Conservation (phyloP, 768 basidiomycete genomes). For the Pholiota microspora region DNA sequence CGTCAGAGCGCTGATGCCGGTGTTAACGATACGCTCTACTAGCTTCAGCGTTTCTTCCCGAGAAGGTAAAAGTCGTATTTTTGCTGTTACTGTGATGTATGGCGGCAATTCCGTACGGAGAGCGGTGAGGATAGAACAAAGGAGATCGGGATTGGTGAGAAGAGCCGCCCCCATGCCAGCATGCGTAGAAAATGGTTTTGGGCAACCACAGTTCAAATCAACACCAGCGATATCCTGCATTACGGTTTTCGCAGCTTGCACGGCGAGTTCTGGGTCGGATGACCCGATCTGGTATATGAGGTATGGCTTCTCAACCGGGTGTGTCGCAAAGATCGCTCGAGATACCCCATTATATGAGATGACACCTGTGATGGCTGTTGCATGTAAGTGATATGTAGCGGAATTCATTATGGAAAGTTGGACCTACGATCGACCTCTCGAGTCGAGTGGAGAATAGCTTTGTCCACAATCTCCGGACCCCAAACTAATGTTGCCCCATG, state of each 20-base stretch:
- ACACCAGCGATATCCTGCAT: slow-evolving; percentile 89
- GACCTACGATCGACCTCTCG: slow-evolving; percentile 84
- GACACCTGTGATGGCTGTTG: slow-evolving; percentile 77
- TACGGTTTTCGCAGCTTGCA: slow-evolving; percentile 86
- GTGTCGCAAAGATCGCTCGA: slow-evolving; percentile 86
- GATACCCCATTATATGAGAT: slow-evolving; percentile 83
- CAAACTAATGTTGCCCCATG: slow-evolving; percentile 94
- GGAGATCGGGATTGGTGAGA: slow-evolving; percentile 85
- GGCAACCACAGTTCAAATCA: slow-evolving; percentile 98
- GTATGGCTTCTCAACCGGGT: slow-evolving; percentile 92
- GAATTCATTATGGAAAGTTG: neutral
- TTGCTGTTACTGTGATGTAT: slow-evolving; percentile 87
- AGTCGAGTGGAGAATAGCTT: slow-evolving; percentile 85
- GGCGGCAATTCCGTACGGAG: slow-evolving; percentile 71
- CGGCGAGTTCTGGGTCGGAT: slow-evolving; percentile 84
- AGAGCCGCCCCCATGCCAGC: slow-evolving; percentile 97
- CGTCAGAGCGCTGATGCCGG: slow-evolving; percentile 87
- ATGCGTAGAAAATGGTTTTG: slow-evolving; percentile 92
- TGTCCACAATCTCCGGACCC: slow-evolving; percentile 97
- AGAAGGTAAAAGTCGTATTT: slow-evolving; percentile 84
- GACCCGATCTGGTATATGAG: slow-evolving; percentile 96
- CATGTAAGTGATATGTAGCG: neutral
- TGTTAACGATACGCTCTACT: slow-evolving; percentile 83
- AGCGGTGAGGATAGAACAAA: slow-evolving; percentile 84
- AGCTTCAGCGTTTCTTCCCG: slow-evolving; percentile 88